Conservation (phyloP, 148 eudicot species). For the Heliamphora exappendiculata region DNA sequence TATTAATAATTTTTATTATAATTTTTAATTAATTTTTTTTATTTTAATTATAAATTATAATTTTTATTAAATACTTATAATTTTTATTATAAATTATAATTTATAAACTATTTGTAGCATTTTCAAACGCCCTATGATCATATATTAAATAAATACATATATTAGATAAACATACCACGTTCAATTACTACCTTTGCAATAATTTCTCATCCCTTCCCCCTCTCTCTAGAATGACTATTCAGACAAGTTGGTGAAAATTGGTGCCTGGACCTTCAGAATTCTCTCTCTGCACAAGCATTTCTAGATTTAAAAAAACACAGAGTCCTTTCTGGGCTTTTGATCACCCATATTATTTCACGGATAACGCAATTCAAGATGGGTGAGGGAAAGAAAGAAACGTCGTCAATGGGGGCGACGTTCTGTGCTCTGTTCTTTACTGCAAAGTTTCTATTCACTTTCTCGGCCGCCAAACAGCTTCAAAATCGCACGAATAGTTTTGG, state of each 20-base stretch:
- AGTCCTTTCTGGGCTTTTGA: not conserved
- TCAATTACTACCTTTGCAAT: too few relatives aligned
- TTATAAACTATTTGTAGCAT: too few relatives aligned
- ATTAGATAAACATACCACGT: too few relatives aligned
- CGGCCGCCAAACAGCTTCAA: constrained; percentile 4
- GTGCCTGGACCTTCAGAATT: not conserved
- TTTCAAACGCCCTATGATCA: too few relatives aligned
- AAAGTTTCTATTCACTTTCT: not conserved
- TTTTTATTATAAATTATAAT: too few relatives aligned
- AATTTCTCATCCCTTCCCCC: too few relatives aligned
- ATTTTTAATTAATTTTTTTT: too few relatives aligned
- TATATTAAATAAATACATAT: too few relatives aligned
- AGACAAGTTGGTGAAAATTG: not conserved
- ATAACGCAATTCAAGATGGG: not conserved
- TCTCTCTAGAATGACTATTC: too few relatives aligned
- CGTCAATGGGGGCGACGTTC: not conserved
- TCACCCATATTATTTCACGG: not conserved
- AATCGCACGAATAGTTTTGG: not conserved
- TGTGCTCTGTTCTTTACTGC: not conserved
- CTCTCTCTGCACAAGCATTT: not conserved
- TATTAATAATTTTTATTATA: too few relatives aligned
- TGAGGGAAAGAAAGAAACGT: constrained; percentile 1
- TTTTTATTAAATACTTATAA: too few relatives aligned
- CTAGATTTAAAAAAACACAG: not conserved
- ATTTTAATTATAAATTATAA: too few relatives aligned